These are phyloP conservation scores for Mycena metata DNA, from an alignment of 768 basidiomycete genomes.

Conservation along the genomic window DNA sequence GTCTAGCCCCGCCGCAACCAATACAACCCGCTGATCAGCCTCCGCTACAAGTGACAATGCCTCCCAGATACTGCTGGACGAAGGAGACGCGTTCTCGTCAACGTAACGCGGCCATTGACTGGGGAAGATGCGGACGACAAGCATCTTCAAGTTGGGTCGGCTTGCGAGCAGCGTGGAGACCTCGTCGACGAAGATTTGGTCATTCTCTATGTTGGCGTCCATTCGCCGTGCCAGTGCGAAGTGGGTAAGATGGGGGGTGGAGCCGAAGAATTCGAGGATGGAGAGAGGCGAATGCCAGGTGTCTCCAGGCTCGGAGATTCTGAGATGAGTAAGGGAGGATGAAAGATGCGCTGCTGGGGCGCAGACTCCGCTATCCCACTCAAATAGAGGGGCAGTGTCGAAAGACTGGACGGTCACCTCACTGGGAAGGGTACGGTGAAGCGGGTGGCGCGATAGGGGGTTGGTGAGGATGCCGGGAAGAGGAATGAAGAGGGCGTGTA, in stretches of 20 bases:
- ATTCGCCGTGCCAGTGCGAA: conserved; percentile 56
- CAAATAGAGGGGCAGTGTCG: conserved; percentile 34
- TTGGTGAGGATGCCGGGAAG: conserved; percentile 37
- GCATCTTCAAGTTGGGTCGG: conserved; percentile 47
- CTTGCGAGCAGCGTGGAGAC: conserved; percentile 46
- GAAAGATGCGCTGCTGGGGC: conserved; percentile 35
- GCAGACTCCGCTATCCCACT: conserved; percentile 18
- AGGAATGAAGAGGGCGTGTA: conserved; percentile 45
- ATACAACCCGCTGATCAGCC: conserved; percentile 28
- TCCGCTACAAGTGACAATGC: conserved; percentile 32
- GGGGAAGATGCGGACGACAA: conserved; percentile 45
- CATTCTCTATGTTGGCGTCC: conserved; percentile 58
- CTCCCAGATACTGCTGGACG: conserved; percentile 33
- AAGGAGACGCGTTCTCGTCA: neutral
- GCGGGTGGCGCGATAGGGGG: conserved; percentile 21
- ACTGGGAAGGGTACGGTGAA: conserved; percentile 36
- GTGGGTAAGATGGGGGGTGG: conserved; percentile 54
- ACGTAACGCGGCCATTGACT: conserved; percentile 29
- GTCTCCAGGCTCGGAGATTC: conserved; percentile 55
- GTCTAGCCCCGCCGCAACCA: conserved; percentile 34
- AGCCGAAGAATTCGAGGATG: conserved; percentile 50
- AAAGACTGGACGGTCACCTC: conserved; percentile 49
- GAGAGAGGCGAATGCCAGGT: conserved; percentile 52
- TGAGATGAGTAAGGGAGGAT: conserved; percentile 51
- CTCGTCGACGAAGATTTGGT: conserved; percentile 51